A percentile compares a stretch with the other conserved stretches of the same genome.
These are phyloP conservation scores for Butyriboletus loyo DNA, from an alignment of 768 basidiomycete genomes.

Conservation along the genomic window DNA sequence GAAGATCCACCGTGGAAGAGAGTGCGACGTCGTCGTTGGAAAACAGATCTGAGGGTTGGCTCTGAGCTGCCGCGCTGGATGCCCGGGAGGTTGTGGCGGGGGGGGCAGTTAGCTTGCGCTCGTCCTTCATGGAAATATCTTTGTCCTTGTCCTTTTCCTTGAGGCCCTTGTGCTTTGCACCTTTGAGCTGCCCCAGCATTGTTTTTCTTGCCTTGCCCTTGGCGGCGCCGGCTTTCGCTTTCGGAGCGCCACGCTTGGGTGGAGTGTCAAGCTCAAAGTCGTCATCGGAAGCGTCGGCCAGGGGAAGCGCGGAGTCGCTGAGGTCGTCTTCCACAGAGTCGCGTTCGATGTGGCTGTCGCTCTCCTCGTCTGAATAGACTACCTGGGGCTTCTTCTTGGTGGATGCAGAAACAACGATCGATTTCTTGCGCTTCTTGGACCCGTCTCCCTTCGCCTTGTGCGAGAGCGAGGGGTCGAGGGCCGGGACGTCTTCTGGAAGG, in stretches of 20 bases:
- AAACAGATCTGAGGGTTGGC: constrained; percentile 26
- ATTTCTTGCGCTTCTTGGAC: constrained; percentile 18
- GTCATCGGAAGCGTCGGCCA: constrained; percentile 26
- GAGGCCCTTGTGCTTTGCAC: constrained; percentile 28
- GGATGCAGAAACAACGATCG: constrained; percentile 7
- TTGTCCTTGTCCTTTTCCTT: constrained; percentile 34
- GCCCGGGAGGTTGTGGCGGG: constrained; percentile 18
- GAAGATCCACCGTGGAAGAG: constrained; percentile 6
- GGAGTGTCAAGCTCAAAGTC: constrained; percentile 23
- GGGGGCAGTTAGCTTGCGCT: constrained; percentile 33
- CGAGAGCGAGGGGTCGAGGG: not conserved
- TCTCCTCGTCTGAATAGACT: constrained; percentile 31
- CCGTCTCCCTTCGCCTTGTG: constrained; percentile 4
- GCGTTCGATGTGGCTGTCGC: constrained; percentile 22
- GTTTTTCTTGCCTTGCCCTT: constrained; percentile 30
- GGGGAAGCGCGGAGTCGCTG: constrained; percentile 22
- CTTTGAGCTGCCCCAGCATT: constrained; percentile 13
- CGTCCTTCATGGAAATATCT: constrained; percentile 41
- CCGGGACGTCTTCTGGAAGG: constrained; percentile 5
- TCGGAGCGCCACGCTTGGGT: constrained; percentile 21
- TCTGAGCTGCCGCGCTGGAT: constrained; percentile 33
- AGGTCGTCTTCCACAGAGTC: constrained; percentile 26
- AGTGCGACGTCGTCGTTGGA: constrained; percentile 30
- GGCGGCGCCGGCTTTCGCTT: constrained; percentile 16
- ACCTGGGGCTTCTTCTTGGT: constrained; percentile 20